Percentiles rank a stretch among this genome's conserved stretches.
These are phyloP conservation scores for Tolypocladium inflatum DNA, from an alignment of 2,329 filamentous ascomycete genomes.

Conservation along the genomic window DNA sequence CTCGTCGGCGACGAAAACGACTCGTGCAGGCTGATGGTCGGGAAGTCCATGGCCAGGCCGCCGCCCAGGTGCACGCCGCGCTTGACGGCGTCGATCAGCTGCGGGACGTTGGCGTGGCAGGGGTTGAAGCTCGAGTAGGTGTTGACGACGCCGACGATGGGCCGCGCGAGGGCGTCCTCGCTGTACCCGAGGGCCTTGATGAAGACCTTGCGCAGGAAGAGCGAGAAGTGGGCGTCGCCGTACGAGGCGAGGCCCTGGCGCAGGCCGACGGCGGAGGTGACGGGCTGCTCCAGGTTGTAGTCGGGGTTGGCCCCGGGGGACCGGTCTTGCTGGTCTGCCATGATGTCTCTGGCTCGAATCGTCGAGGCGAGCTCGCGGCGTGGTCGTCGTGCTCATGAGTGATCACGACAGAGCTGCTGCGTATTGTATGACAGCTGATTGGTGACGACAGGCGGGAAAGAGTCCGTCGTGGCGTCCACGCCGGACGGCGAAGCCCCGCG, in stretches of 20 bases:
- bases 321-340: neutral
- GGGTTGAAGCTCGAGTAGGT: slow-evolving; percentile 66
- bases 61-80: slow-evolving; percentile 58
- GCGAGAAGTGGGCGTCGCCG: slow-evolving; percentile 64
- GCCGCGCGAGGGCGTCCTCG: slow-evolving; percentile 59
- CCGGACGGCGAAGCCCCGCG: neutral
- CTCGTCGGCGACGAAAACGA: slow-evolving; percentile 61
- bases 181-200: slow-evolving; percentile 69
- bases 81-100: slow-evolving; percentile 62
- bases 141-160: slow-evolving; percentile 67
- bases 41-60: slow-evolving; percentile 62
- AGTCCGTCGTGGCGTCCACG: neutral
- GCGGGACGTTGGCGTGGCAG: slow-evolving; percentile 63
- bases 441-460: neutral
- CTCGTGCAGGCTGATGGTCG: slow-evolving; percentile 64
- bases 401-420: neutral
- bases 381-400: neutral
- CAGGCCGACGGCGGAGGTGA: slow-evolving; percentile 42
- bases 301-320: slow-evolving; percentile 28
- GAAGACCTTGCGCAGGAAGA: slow-evolving; percentile 67
- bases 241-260: slow-evolving; percentile 58
- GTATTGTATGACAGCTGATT: neutral
- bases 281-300: slow-evolving; percentile 49
- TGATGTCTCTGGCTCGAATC: neutral
- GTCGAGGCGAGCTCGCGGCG: neutral